Conservation (phyloP, 495 filamentous ascomycete species). For the Hypoxylon cercidicola region DNA sequence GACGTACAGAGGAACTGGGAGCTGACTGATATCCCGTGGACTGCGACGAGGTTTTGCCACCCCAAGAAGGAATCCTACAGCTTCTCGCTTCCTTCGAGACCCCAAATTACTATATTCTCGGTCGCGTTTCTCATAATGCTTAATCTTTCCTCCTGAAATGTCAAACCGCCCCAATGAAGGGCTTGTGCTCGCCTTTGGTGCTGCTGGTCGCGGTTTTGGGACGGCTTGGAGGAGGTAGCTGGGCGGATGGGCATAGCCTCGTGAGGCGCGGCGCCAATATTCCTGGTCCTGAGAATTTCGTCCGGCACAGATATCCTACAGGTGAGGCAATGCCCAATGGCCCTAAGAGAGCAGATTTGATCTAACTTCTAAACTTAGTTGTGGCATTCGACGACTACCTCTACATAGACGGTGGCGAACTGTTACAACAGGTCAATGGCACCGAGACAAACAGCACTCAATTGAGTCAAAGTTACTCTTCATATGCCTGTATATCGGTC, state of each 20-base stretch:
- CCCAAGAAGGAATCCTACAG: constrained; percentile 28
- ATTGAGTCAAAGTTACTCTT: constrained; percentile 17
- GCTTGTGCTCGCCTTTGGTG: constrained; percentile 39
- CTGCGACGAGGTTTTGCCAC: constrained; percentile 25
- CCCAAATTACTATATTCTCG: constrained; percentile 28
- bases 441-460: constrained; percentile 32
- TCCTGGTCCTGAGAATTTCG: constrained; percentile 38
- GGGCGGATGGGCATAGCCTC: constrained; percentile 31
- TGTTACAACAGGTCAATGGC: constrained; percentile 35
- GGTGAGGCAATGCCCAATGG: constrained; percentile 22
- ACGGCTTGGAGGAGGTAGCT: constrained; percentile 27
- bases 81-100: constrained; percentile 26
- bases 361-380: constrained; percentile 30
- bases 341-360: background rate
- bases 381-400: constrained; percentile 41
- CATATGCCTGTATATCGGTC: constrained; percentile 32
- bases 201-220: constrained; percentile 46
- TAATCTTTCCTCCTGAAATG: constrained; percentile 38
- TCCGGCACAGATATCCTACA: constrained; percentile 41
- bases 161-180: constrained; percentile 47
- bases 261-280: constrained; percentile 32
- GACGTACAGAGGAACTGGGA: constrained; percentile 11
- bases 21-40: constrained; percentile 6
- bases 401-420: constrained; percentile 48
- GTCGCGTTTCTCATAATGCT: constrained; percentile 35